Base-by-base conservation (phyloP, 2,329 filamentous ascomycete genomes). In the Cladorrhinum sp. region DNA sequence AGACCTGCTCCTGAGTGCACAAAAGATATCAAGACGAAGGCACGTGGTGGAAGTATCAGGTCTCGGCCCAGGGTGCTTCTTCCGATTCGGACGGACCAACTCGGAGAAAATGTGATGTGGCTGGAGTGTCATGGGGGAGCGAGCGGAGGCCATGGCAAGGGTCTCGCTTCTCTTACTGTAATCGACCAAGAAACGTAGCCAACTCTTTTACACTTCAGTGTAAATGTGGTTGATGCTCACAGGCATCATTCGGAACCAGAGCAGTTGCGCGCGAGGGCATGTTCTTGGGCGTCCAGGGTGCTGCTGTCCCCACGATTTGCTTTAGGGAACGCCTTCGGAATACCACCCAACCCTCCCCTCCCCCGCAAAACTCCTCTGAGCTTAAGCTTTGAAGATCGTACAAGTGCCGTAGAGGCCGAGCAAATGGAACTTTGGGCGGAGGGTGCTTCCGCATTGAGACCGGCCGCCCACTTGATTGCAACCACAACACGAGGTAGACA, bases 381-480 rank as follows among this genome's bases (percentile, higher is more conserved):
- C 55, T 60, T 58, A 66, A 64, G 63, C 58, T 65, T 63, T 59
- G 67, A 39, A 55, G 64, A 64, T 64, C 64, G 57, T 48, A 61
- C 64, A 66, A 67, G 63, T 68, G 64, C 65, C 67, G 67, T 55
- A 42, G 48, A 57, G 36, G 57, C 58, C 61, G 62, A 55, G 50
- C 39, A 49, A 59, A 64, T 64, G 63, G 57, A 58, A 66, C 65
- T 56, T 51, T 48, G 58, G 55, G 33, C 67, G 67, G 64, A 62
- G 58, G 36, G n/a, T 24, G 42, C 50, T 65, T 39, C 64, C 62
- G 50, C 50, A 65, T 65, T 60, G 49, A 63, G 63, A 33, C 46
- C 51, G 33, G 51, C 46, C 53, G 59, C 51, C 49, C 36, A 51
- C 48, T 52, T 21, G 26, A 61, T 33, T 62, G 59, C 30, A 46